Conservation (phyloP, 2,329 filamentous ascomycete genomes). For the Cordyceps farinosa region DNA sequence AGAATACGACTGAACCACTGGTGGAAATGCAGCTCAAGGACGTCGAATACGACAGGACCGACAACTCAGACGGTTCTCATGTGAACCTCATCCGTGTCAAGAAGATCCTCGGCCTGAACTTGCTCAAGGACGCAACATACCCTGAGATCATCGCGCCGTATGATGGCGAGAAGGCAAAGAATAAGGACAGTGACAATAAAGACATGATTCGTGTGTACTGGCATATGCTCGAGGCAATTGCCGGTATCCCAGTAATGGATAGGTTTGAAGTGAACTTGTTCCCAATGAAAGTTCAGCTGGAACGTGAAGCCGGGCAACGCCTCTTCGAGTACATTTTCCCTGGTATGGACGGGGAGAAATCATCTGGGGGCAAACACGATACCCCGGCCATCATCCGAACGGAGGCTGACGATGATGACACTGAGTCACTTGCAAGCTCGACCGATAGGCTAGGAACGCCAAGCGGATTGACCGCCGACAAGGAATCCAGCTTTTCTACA, state of each 20-base stretch:
- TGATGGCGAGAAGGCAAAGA: conserved; percentile 57
- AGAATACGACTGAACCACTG: conserved; percentile 79
- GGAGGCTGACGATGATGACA: conserved; percentile 45
- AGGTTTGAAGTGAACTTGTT: conserved; percentile 94
- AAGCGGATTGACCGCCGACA: conserved; percentile 34
- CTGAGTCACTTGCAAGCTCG: conserved; percentile 38
- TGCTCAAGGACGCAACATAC: conserved; percentile 86
- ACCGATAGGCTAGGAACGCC: conserved; percentile 36
- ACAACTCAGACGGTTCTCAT: conserved; percentile 96
- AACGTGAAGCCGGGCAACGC: conserved; percentile 86
- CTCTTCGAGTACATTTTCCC: conserved; percentile 98
- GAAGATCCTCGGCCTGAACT: conserved; percentile 81
- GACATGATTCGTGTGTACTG: conserved; percentile 95
- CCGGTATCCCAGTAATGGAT: conserved; percentile 94
- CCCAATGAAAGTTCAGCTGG: conserved; percentile 89
- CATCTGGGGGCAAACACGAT: conserved; percentile 48
- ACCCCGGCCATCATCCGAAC: conserved; percentile 57
- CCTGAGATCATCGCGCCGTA: conserved; percentile 95
- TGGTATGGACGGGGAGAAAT: conserved; percentile 60
- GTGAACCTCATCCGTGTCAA: conserved; percentile 88
- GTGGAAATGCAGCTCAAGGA: conserved; percentile 91
- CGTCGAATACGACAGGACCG: conserved; percentile 88
- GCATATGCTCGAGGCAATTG: conserved; percentile 97
- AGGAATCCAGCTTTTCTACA: conserved; percentile 50
- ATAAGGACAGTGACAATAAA: conserved; percentile 46